phyloP scores from a whole-genome alignment of 2,329 filamentous ascomycete species.

The Epichloe sylvatica region DNA sequence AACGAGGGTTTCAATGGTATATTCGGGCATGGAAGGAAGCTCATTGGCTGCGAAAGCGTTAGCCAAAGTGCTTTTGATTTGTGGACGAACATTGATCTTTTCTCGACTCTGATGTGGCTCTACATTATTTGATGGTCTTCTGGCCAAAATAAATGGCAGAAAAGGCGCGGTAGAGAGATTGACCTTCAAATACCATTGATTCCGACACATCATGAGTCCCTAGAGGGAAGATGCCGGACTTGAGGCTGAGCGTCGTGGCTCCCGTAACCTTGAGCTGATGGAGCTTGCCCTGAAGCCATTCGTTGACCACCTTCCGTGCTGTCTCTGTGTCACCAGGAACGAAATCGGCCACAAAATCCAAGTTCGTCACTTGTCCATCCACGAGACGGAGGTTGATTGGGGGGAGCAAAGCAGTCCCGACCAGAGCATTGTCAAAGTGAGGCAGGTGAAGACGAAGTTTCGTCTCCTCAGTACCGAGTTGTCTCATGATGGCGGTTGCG shows the following conservation, averaged over 20 bases:
- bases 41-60: slow-evolving; percentile 40
- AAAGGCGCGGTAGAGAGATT: slow-evolving; percentile 53
- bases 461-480: slow-evolving; percentile 61
- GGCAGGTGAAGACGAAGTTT: slow-evolving; percentile 67
- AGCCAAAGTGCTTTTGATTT: slow-evolving; percentile 13
- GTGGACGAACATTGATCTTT: background rate
- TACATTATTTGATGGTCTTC: slow-evolving; percentile 29
- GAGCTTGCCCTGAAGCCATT: slow-evolving; percentile 74
- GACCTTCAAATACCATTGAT: slow-evolving; percentile 70
- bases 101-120: slow-evolving; percentile 1
- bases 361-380: slow-evolving; percentile 59
- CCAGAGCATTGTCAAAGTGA: slow-evolving; percentile 61
- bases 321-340: slow-evolving; percentile 62
- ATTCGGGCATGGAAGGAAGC: slow-evolving; percentile 64
- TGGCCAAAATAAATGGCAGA: slow-evolving; percentile 47
- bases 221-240: slow-evolving; percentile 64
- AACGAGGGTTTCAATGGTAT: slow-evolving; percentile 69
- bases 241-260: slow-evolving; percentile 58
- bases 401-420: slow-evolving; percentile 67
- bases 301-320: slow-evolving; percentile 67
- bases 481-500: slow-evolving; percentile 65
- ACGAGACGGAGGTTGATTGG: slow-evolving; percentile 61
- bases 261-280: slow-evolving; percentile 57
- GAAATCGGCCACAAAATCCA: slow-evolving; percentile 70
- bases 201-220: slow-evolving; percentile 66